Evolutionary conservation across 495 filamentous ascomycete species (phyloP).

Genomic region (Aspergillus bridgeri): DNA sequence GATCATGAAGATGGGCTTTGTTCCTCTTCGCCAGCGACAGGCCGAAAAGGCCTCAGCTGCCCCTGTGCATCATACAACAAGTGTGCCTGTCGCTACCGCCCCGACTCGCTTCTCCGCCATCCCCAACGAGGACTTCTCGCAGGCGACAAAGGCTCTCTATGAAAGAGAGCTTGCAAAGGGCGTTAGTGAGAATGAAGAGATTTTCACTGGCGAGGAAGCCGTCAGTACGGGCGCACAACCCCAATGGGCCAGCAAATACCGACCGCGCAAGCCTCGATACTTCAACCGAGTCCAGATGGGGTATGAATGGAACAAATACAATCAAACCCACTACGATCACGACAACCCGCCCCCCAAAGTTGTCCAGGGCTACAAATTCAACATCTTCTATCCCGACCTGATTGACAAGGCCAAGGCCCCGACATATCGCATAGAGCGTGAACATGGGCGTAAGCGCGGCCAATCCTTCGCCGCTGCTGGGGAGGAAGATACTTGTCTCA

Average conservation of each 20-base stretch:
- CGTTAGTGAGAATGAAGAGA: constrained; percentile 90
- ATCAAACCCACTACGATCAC: constrained; percentile 99
- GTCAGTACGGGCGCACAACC: constrained; percentile 62
- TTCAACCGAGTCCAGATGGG: constrained; percentile 99
- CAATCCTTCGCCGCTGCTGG: constrained; percentile 95
- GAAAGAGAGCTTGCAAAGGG: constrained; percentile 92
- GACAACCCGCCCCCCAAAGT: constrained; percentile 98
- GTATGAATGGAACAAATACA: constrained; percentile 99
- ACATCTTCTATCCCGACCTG: constrained; percentile 98
- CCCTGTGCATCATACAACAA: constrained; percentile 28
- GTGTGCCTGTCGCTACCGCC: constrained; percentile 37
- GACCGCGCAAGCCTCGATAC: constrained; percentile 90
- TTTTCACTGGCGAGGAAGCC: constrained; percentile 88
- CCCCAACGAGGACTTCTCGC: constrained; percentile 82
- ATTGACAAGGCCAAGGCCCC: constrained; percentile 94
- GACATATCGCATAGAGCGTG: constrained; percentile 90
- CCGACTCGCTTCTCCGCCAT: constrained; percentile 70
- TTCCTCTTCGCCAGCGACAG: constrained; percentile 56
- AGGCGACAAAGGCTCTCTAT: constrained; percentile 86
- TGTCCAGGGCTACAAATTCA: constrained; percentile 98
- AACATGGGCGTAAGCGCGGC: constrained; percentile 81
- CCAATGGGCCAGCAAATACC: constrained; percentile 85
- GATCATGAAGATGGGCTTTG: constrained; percentile 65
- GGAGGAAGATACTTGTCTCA: constrained; percentile 95
- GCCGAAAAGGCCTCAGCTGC: constrained; percentile 45